Evolutionary conservation across 805 yeast species (phyloP).

Genomic region (Jamesozyma spencerorum): DNA sequence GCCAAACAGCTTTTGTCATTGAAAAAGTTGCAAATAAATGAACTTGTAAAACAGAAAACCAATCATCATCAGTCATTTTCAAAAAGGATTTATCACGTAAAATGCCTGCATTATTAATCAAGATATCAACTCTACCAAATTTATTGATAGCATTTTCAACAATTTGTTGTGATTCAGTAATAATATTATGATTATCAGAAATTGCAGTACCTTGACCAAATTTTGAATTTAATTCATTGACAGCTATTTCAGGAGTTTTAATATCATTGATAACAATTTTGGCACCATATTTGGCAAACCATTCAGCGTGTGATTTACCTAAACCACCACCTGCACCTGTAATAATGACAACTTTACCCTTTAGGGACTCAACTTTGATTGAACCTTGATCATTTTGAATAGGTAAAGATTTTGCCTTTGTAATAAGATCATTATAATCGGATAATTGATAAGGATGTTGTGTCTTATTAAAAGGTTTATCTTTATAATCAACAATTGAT

Average conservation of each 20-base stretch:
- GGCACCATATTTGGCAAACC: conserved; percentile 86
- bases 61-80: conserved; percentile 75
- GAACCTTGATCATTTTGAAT: conserved; percentile 47
- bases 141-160: conserved; percentile 65
- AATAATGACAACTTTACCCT: conserved; percentile 77
- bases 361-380: conserved; percentile 45
- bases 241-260: conserved; percentile 62
- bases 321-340: conserved; percentile 96
- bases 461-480: conserved; percentile 42
- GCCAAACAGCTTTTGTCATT: conserved; percentile 88
- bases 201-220: conserved; percentile 72
- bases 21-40: conserved; percentile 77
- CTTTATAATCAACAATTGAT: conserved; percentile 54
- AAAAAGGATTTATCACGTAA: conserved; percentile 80
- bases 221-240: conserved; percentile 54
- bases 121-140: conserved; percentile 77
- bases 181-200: conserved; percentile 76
- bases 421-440: conserved; percentile 57
- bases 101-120: conserved; percentile 92
- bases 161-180: conserved; percentile 61
- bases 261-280: conserved; percentile 91
- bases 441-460: conserved; percentile 66
- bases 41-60: conserved; percentile 73
- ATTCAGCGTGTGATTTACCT: conserved; percentile 81
- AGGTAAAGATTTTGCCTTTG: conserved; percentile 42